Evolutionary conservation across 1,139 yeast genomes (phyloP).

Genomic region (Pichia sp.): DNA sequence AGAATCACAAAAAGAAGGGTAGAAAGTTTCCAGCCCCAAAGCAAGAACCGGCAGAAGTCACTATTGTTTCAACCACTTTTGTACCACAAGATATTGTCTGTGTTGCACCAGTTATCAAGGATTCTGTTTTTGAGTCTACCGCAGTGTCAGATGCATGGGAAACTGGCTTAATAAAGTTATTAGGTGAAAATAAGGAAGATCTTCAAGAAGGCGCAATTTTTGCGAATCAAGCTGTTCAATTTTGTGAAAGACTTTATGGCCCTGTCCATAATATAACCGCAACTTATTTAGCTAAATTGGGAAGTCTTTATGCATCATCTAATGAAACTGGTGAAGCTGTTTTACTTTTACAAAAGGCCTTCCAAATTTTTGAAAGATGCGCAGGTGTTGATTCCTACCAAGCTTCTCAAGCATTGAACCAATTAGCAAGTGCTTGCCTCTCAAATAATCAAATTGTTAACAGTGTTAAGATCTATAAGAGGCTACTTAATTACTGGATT

Average conservation of each 20-base stretch:
- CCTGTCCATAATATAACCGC: constrained; percentile 75
- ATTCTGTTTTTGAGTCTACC: constrained; percentile 58
- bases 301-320: constrained; percentile 26
- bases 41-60: constrained; percentile 4
- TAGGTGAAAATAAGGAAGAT: constrained; percentile 28
- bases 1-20: constrained; percentile 33
- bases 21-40: constrained; percentile 25
- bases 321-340: constrained; percentile 45
- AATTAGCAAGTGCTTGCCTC: constrained; percentile 69
- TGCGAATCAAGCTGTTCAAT: constrained; percentile 61
- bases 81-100: constrained; percentile 56
- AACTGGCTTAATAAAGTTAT: constrained; percentile 52
- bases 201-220: constrained; percentile 49
- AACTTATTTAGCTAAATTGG: constrained; percentile 32
- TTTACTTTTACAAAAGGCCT: constrained; percentile 64
- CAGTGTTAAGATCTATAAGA: constrained; percentile 56
- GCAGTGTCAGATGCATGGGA: constrained; percentile 76
- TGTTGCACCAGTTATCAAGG: constrained; percentile 69
- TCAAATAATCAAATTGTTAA: constrained; percentile 52
- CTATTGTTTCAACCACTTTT: constrained; percentile 39
- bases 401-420: constrained; percentile 63
- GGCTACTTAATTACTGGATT: constrained; percentile 55
- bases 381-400: constrained; percentile 77
- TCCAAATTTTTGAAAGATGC: constrained; percentile 70
- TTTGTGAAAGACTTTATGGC: constrained; percentile 83